These are phyloP conservation scores for Leptographium galeiforme DNA, from an alignment of 2,329 filamentous ascomycete species.

Conservation along the genomic window DNA sequence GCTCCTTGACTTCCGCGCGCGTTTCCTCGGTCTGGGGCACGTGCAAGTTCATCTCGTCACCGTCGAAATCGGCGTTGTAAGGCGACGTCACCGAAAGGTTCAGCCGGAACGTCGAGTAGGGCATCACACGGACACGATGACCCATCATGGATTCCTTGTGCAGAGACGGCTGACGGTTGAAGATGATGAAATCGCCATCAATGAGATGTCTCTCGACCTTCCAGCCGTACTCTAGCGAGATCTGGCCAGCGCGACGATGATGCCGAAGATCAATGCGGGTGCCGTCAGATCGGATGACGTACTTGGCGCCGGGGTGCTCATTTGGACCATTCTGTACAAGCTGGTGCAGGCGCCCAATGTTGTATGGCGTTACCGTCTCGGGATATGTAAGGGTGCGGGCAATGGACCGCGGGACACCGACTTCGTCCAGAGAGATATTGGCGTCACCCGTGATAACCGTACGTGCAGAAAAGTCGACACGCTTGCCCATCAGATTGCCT, in stretches of 20 bases:
- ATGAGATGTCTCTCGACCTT: conserved; percentile 96
- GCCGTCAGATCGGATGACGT: conserved; percentile 86
- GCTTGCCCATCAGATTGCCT: conserved; percentile 99
- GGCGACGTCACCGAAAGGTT: conserved; percentile 96
- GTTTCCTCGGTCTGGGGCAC: conserved; percentile 97
- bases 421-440: conserved; percentile 90
- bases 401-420: conserved; percentile 89
- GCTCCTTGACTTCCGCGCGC: conserved; percentile 80
- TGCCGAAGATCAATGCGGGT: conserved; percentile 91
- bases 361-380: conserved; percentile 94
- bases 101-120: conserved; percentile 94
- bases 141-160: conserved; percentile 99
- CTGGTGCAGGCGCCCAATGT: conserved; percentile 81
- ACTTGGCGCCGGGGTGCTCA: conserved; percentile 90
- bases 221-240: conserved; percentile 89
- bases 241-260: conserved; percentile 75
- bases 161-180: conserved; percentile 97
- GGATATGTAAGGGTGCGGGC: conserved; percentile 90
- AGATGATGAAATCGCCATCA: conserved; percentile 95
- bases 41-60: conserved; percentile 99
- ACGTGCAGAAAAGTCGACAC: conserved; percentile 97
- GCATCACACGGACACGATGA: conserved; percentile 94
- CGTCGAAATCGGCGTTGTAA: conserved; percentile 99
- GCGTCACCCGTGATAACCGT: conserved; percentile 99
- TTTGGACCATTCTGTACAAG: conserved; percentile 89